Percentiles rank a stretch among this genome's conserved stretches.
Conservation (phyloP, 78 protist species). For the Dictyostelium capitatum region DNA sequence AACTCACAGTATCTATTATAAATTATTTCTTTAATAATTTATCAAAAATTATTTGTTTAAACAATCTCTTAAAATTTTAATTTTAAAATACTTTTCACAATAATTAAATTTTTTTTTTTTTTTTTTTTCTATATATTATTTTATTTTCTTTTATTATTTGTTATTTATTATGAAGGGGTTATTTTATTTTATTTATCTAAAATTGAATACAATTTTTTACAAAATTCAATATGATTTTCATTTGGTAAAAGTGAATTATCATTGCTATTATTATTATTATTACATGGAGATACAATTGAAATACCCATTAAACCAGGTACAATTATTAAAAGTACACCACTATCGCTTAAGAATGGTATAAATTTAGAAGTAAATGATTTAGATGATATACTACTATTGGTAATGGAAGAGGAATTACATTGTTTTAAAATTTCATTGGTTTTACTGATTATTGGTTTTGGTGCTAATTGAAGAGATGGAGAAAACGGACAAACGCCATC, state of each 20-base stretch:
- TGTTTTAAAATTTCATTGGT: not conserved
- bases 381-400: too few species aligned
- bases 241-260: not conserved
- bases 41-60: too few species aligned
- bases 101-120: too few species aligned
- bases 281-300: slow-evolving; percentile 18
- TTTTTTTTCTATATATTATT: too few species aligned
- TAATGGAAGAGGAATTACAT: not conserved
- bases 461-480: not conserved
- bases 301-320: slow-evolving; percentile 66
- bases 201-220: slow-evolving; percentile 12
- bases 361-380: not conserved
- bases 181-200: not conserved
- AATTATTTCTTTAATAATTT: too few species aligned
- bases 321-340: slow-evolving; percentile 58
- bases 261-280: not conserved
- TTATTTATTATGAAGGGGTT: not conserved
- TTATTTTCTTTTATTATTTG: not conserved
- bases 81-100: too few species aligned
- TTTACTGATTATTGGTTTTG: not conserved
- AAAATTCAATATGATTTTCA: slow-evolving; percentile 46
- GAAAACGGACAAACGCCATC: slow-evolving; percentile 42
- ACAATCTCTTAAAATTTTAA: too few species aligned
- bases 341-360: slow-evolving; percentile 25
- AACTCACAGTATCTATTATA: too few species aligned